Conservation (phyloP, 2,329 filamentous ascomycete genomes). For the Colletotrichum sp. region DNA sequence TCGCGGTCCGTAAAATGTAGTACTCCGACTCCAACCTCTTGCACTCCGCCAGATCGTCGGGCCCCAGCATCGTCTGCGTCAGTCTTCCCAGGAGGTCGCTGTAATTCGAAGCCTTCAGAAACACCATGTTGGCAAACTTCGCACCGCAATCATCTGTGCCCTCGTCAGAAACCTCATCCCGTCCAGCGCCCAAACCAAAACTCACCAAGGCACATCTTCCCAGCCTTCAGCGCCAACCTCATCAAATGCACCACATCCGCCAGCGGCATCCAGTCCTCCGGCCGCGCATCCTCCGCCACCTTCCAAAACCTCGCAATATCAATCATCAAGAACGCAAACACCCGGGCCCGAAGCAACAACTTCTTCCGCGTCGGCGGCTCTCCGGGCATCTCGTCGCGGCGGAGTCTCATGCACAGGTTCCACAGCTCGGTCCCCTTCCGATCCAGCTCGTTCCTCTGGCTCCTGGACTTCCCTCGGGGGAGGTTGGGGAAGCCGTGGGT, state of each 20-base stretch:
- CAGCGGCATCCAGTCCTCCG: neutral
- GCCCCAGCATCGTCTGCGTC: constrained; percentile 24
- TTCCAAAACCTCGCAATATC: constrained; percentile 53
- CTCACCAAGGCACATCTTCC: constrained; percentile 66
- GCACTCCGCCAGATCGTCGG: constrained; percentile 33
- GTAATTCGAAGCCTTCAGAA: constrained; percentile 69
- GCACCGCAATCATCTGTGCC: constrained; percentile 54
- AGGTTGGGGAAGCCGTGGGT: neutral
- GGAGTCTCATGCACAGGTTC: constrained; percentile 67
- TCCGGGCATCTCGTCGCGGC: constrained; percentile 34
- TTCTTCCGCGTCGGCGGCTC: constrained; percentile 25
- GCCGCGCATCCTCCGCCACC: constrained; percentile 19
- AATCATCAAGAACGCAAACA: constrained; percentile 72
- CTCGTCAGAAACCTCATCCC: constrained; percentile 2
- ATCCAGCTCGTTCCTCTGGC: constrained; percentile 51
- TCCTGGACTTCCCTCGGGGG: neutral
- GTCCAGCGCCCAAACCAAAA: neutral
- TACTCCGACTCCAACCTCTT: constrained; percentile 63
- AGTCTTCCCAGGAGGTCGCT: constrained; percentile 43
- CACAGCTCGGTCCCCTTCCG: constrained; percentile 62
- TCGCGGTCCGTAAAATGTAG: constrained; percentile 65
- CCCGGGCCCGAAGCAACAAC: constrained; percentile 44
- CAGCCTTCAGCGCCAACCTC: constrained; percentile 70
- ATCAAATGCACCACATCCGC: constrained; percentile 61
- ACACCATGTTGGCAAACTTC: constrained; percentile 61